Evolutionary conservation across 139 green algal species (phyloP).

Genomic region (Diplosphaera chodatii): DNA sequence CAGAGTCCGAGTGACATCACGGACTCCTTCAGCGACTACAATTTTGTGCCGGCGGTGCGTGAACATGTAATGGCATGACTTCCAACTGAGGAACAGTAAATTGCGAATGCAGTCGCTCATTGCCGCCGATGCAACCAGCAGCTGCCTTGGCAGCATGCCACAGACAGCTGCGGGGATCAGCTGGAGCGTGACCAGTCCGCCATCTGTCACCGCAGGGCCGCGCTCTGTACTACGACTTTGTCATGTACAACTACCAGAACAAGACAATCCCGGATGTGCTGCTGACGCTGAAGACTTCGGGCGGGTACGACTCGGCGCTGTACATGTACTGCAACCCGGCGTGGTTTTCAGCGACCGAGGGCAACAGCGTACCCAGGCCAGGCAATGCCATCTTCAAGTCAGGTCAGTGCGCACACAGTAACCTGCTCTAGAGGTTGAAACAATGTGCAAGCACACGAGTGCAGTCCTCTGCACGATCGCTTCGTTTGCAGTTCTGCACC

Average conservation of each 20-base stretch:
- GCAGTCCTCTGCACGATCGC: no score
- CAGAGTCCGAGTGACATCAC: background rate
- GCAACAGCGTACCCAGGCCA: background rate
- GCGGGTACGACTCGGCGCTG: background rate
- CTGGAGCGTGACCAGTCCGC: no score
- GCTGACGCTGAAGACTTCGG: background rate
- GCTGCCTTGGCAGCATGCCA: no score
- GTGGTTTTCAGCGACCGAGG: background rate
- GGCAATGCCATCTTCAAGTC: background rate
- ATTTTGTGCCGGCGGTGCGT: background rate
- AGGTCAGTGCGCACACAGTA: background rate
- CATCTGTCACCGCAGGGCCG: background rate
- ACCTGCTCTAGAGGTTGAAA: no score
- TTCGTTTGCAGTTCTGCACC: no score
- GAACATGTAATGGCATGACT: no score
- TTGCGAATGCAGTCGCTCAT: no score
- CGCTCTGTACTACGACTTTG: background rate
- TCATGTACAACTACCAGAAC: background rate
- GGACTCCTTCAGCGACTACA: background rate
- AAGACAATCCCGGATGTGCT: background rate
- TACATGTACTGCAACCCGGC: background rate
- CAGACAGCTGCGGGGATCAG: no score
- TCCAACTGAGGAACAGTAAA: no score
- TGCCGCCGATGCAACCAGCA: no score
- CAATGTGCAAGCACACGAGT: no score